Evolutionary conservation across 352 stramenopile species (phyloP).

Genomic region (Pythium aristosporum): DNA sequence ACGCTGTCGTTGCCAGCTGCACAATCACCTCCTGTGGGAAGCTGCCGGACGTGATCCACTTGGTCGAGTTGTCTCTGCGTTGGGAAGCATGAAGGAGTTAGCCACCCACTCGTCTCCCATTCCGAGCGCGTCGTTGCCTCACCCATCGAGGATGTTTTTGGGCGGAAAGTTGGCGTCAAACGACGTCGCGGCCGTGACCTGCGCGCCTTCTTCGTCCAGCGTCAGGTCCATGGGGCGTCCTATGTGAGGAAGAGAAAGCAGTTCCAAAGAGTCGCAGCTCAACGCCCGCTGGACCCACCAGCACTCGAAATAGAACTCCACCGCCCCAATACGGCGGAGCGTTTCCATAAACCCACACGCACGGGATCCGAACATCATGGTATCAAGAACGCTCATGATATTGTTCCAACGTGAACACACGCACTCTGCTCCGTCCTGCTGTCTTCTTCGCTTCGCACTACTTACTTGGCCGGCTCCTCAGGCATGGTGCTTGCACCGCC

Average conservation of each 20-base stretch:
- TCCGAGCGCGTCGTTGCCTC: neutral
- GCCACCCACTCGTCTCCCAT: neutral
- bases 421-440: too few relatives aligned
- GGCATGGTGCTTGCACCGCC: too few relatives aligned
- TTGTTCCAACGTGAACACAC: too few relatives aligned
- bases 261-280: too few relatives aligned
- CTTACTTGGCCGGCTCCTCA: too few relatives aligned
- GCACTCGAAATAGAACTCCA: neutral
- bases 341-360: too few relatives aligned
- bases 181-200: slow-evolving; percentile 78
- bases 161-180: slow-evolving; percentile 70
- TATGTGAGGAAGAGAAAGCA: neutral
- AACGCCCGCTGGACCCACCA: neutral
- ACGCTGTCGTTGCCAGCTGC: slow-evolving; percentile 73
- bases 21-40: slow-evolving; percentile 84
- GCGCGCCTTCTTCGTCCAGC: slow-evolving; percentile 76
- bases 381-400: too few relatives aligned
- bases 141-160: slow-evolving; percentile 83
- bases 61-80: slow-evolving; percentile 68
- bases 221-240: slow-evolving; percentile 60
- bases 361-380: too few relatives aligned
- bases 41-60: slow-evolving; percentile 80
- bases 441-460: too few relatives aligned
- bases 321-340: too few relatives aligned
- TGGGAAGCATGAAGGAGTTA: neutral